Evolutionary conservation across 2,329 filamentous ascomycete species (phyloP), one percentile per base, ranked within the genome.

Genomic region (Chaetomiaceae sp.): DNA sequence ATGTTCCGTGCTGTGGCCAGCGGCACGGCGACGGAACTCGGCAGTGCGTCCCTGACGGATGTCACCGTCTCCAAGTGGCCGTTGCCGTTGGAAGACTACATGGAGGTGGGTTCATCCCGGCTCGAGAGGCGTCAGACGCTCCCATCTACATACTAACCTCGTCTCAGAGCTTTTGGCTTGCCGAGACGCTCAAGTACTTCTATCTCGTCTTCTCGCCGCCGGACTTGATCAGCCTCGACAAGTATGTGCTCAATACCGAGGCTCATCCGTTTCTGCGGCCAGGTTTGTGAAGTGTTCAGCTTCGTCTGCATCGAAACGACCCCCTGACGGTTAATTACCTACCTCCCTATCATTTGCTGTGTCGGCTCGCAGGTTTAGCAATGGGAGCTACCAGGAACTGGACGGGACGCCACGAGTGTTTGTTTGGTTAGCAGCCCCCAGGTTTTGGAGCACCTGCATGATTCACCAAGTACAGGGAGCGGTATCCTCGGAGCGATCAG

Each of bases 151-250:
- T 15, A 10, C 34, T 38, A 22, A 18, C 19, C 3, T 26, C 9
- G 9, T 20, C 12, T 1, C 22, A 69, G 68, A 73, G 70, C 42
- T 87, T 86, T 59, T 88, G 84, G 81, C 69, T 84, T 56, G 80
- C 79, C 6, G 84, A 88, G 68, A 88, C 83, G 32, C 63, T 86
- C 52, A 88, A 88, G 64, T 87, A 88, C 57, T 86, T 87, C 49
- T 88, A 83, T 55, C 63, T 88, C 45, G 74, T 85, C 22, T 88
- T 86, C 55, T 79, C 77, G 42, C 76, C 84, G 46, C 75, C 79
- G 3, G 68, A 72, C 18, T 58, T 79, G 22, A 68, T 86, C 32
- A 83, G 74, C 62, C 64, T 88, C 55, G 83, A 88, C 60, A 75
- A 86, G 12, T 87, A 76, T 68, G 81, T 87, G 39, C 63, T 81